A percentile compares a stretch with the other conserved stretches of the same genome.
phyloP scores from a whole-genome alignment of 176 grass and related monocot species.

The Oryza glumipatula region DNA sequence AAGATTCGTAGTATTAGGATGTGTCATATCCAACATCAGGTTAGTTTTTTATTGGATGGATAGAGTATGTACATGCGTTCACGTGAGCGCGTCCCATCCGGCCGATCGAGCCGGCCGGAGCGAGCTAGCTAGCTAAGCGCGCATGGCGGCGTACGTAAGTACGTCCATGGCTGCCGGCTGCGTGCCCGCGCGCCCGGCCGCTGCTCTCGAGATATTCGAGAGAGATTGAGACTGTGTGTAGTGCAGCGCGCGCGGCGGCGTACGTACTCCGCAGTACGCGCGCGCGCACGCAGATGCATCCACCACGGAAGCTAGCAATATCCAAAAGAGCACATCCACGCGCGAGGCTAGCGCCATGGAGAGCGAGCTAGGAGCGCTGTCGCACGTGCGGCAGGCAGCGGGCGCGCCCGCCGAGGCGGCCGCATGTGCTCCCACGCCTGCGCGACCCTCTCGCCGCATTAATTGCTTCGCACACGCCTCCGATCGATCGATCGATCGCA shows the following conservation, averaged over 20 bases:
- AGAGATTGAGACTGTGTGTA: not conserved
- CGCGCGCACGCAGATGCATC: not conserved
- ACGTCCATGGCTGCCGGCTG: slow-evolving; percentile 15
- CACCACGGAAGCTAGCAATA: not conserved
- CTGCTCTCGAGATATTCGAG: slow-evolving; percentile 56
- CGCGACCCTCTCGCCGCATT: slow-evolving; percentile 20
- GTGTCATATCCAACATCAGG: no score
- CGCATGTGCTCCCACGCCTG: slow-evolving; percentile 46
- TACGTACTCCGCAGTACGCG: not conserved
- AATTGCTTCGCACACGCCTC: not conserved
- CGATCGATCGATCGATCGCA: not conserved
- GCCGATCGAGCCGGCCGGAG: not conserved
- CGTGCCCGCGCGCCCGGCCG: not conserved
- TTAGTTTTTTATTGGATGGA: no score
- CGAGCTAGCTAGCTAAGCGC: not conserved
- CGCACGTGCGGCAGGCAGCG: slow-evolving; percentile 56
- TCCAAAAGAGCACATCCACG: not conserved
- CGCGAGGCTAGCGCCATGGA: slow-evolving; percentile 30
- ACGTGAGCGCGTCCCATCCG: slow-evolving; percentile 48
- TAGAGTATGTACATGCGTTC: not conserved
- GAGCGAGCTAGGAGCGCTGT: slow-evolving; percentile 12
- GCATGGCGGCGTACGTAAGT: not conserved
- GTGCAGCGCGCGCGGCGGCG: not conserved
- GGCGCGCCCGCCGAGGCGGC: slow-evolving; percentile 46
- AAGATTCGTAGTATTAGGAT: no score